Conservation (phyloP, 805 yeast genomes). For the Nakazawaea anatomiae region DNA sequence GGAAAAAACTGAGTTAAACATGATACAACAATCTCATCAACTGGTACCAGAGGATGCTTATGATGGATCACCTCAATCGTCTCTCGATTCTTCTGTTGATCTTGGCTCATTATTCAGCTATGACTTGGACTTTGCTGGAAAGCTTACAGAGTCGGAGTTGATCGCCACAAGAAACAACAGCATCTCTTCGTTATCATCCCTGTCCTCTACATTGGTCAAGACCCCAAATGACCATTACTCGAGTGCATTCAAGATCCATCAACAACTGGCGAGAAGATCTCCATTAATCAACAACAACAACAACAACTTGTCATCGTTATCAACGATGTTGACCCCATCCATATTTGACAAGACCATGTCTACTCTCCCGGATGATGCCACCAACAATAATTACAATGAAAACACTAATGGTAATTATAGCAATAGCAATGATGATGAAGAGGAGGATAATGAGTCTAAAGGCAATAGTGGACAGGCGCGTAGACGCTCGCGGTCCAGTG, state of each 20-base stretch:
- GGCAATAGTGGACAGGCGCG: neutral
- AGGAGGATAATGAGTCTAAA: too few relatives aligned
- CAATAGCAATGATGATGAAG: too few relatives aligned
- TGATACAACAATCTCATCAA: neutral
- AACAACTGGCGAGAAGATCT: neutral
- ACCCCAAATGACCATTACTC: neutral
- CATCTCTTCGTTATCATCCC: slow-evolving; percentile 4
- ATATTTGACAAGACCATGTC: neutral
- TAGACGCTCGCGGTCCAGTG: neutral
- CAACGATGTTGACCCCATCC: neutral
- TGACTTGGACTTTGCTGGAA: neutral
- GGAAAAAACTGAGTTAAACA: neutral
- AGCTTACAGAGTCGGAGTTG: neutral
- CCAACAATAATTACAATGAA: neutral
- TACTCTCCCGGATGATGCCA: neutral
- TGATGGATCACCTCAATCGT: neutral
- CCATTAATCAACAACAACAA: neutral
- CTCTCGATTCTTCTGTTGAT: neutral
- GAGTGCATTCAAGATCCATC: neutral
- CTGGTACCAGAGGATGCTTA: neutral
- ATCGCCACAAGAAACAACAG: slow-evolving; percentile 3
- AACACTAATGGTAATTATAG: neutral
- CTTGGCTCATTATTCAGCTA: neutral
- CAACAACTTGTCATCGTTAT: neutral
- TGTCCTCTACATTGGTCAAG: neutral